These are phyloP conservation scores for Fusarium secorum DNA, from an alignment of 2,329 filamentous ascomycete genomes.

Conservation along the genomic window DNA sequence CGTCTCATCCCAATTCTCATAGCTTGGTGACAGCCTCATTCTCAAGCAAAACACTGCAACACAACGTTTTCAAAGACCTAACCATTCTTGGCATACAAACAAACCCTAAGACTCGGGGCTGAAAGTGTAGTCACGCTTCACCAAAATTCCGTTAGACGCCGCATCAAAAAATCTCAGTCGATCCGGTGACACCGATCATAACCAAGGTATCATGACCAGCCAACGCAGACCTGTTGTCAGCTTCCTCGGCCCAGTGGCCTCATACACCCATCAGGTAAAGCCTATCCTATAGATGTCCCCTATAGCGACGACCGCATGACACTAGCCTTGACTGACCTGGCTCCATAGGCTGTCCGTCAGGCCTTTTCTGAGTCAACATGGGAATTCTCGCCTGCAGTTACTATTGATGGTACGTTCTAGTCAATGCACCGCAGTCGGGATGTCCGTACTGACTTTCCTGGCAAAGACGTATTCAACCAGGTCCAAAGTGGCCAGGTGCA, in stretches of 20 bases:
- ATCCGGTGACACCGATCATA: slow-evolving; percentile 14
- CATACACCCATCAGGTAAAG: slow-evolving; percentile 61
- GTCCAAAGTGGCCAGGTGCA: slow-evolving; percentile 72
- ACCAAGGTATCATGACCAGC: slow-evolving; percentile 39
- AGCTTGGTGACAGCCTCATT: slow-evolving; percentile 3
- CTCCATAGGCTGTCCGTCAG: slow-evolving; percentile 55
- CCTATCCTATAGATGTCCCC: not conserved
- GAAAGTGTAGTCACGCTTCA: not conserved
- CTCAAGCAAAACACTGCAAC: not conserved
- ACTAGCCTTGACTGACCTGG: slow-evolving; percentile 19
- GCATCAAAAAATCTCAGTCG: not conserved
- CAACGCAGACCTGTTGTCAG: slow-evolving; percentile 53
- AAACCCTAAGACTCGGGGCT: not conserved
- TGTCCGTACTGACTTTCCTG: slow-evolving; percentile 11
- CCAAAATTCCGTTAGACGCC: not conserved
- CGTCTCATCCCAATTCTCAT: slow-evolving; percentile 6
- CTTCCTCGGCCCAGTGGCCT: slow-evolving; percentile 59
- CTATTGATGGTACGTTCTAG: slow-evolving; percentile 56
- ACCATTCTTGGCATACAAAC: not conserved
- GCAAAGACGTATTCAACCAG: slow-evolving; percentile 77
- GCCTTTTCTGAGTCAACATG: slow-evolving; percentile 58
- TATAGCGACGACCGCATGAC: slow-evolving; percentile 29
- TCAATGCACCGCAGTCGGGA: not conserved
- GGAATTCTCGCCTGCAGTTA: slow-evolving; percentile 58
- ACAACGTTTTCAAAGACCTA: not conserved